Conservation (phyloP, 345 rosid genomes). For the Psidium friedrichsthalianum region DNA sequence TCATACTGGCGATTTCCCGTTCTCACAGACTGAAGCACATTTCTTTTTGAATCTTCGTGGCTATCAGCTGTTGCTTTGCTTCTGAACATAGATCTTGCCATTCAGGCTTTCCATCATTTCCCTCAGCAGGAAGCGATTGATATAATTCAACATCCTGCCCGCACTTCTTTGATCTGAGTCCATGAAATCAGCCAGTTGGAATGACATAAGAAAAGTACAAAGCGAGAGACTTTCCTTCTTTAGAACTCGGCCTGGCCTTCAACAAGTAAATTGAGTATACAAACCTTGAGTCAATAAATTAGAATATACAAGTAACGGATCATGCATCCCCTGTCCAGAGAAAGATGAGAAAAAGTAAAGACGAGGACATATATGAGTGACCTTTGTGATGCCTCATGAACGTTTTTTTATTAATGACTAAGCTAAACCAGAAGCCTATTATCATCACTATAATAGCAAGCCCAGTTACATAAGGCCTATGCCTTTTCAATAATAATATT, state of each 20-base stretch:
- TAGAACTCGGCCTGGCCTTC: slow-evolving; percentile 42
- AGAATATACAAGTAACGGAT: too few species aligned
- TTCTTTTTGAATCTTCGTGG: neutral
- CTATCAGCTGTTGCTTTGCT: neutral
- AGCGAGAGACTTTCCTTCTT: slow-evolving; percentile 27
- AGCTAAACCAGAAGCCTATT: too few species aligned
- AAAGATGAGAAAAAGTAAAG: neutral
- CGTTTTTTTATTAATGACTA: too few species aligned
- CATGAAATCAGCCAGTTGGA: slow-evolving; percentile 21
- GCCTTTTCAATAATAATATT: too few species aligned
- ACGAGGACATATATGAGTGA: neutral
- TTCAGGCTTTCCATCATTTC: slow-evolving; percentile 22
- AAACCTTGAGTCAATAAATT: neutral
- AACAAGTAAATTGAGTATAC: neutral
- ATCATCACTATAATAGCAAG: too few species aligned
- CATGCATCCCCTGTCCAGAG: too few species aligned
- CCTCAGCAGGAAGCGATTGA: slow-evolving; percentile 37
- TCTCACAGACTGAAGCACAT: neutral
- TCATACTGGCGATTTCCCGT: neutral
- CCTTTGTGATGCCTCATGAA: too few species aligned
- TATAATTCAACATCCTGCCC: slow-evolving; percentile 16
- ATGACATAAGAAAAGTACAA: slow-evolving; percentile 33
- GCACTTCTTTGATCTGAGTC: slow-evolving; percentile 23
- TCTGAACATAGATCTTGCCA: slow-evolving; percentile 3
- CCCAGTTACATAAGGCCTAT: too few species aligned